phyloP scores from a whole-genome alignment of 2,329 filamentous ascomycete species.

The Fusarium sp. region DNA sequence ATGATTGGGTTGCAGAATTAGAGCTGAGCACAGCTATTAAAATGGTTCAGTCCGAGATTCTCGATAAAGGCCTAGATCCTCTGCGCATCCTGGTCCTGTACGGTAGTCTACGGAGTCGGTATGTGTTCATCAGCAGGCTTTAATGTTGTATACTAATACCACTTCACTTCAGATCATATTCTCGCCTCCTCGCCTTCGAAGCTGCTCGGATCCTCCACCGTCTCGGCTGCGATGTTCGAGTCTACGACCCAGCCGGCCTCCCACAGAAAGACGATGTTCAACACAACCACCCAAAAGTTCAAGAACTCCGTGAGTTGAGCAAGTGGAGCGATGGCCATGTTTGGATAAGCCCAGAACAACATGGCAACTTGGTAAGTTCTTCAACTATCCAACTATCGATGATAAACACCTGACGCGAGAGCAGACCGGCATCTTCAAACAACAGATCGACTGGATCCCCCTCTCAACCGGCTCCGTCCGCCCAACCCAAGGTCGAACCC shows the following conservation, averaged over 20 bases:
- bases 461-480: neutral
- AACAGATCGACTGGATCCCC: slow-evolving; percentile 2
- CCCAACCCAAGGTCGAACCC: neutral
- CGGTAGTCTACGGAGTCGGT: neutral
- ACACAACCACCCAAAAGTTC: neutral
- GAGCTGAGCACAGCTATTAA: neutral
- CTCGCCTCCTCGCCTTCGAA: neutral
- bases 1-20: neutral
- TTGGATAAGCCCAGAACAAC: neutral
- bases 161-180: neutral
- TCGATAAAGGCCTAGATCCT: neutral
- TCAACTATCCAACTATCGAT: neutral
- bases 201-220: neutral
- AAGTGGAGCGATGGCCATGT: neutral
- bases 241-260: neutral
- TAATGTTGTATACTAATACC: accelerated
- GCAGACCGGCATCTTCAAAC: slow-evolving; percentile 4
- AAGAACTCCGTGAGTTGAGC: neutral
- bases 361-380: neutral
- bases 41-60: neutral
- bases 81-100: neutral
- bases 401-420: neutral
- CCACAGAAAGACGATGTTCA: neutral
- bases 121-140: accelerated
- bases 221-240: neutral